These are phyloP conservation scores for Yamadazyma friedrichii DNA, from an alignment of 1,139 yeast genomes.

Conservation along the genomic window DNA sequence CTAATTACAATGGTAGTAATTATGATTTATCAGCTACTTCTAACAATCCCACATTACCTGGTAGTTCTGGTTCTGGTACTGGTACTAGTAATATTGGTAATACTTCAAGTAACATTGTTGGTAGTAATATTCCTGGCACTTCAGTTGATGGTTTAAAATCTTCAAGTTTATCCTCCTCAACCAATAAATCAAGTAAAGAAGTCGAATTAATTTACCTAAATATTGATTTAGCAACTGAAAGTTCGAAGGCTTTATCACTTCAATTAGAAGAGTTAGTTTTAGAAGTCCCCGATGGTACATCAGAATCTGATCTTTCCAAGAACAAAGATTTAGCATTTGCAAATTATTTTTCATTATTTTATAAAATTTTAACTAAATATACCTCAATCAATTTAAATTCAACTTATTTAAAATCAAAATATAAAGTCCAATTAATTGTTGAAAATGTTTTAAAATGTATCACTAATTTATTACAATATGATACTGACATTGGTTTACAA, in stretches of 20 bases:
- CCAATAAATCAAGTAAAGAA: slow-evolving; percentile 13
- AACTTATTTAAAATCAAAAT: slow-evolving; percentile 31
- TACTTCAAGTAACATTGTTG: neutral
- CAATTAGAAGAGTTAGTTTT: slow-evolving; percentile 56
- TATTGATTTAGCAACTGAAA: slow-evolving; percentile 66
- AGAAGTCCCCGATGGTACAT: slow-evolving; percentile 61
- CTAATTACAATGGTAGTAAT: neutral
- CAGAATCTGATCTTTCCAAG: slow-evolving; percentile 54
- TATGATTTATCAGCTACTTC: neutral
- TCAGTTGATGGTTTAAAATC: slow-evolving; percentile 6
- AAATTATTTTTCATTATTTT: slow-evolving; percentile 67
- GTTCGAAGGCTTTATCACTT: slow-evolving; percentile 56
- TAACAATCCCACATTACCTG: neutral
- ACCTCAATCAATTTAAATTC: slow-evolving; percentile 27
- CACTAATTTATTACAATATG: slow-evolving; percentile 67
- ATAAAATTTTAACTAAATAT: slow-evolving; percentile 68
- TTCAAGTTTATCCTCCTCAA: slow-evolving; percentile 5
- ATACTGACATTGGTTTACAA: slow-evolving; percentile 75
- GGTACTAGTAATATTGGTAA: neutral
- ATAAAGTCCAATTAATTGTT: slow-evolving; percentile 55
- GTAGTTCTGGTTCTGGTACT: neutral
- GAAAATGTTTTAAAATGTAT: slow-evolving; percentile 69
- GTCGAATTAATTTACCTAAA: slow-evolving; percentile 54
- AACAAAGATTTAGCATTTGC: slow-evolving; percentile 68
- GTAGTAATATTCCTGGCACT: neutral